Evolutionary conservation across 139 green algal species (phyloP).

Genomic region (Chlorella sp.): DNA sequence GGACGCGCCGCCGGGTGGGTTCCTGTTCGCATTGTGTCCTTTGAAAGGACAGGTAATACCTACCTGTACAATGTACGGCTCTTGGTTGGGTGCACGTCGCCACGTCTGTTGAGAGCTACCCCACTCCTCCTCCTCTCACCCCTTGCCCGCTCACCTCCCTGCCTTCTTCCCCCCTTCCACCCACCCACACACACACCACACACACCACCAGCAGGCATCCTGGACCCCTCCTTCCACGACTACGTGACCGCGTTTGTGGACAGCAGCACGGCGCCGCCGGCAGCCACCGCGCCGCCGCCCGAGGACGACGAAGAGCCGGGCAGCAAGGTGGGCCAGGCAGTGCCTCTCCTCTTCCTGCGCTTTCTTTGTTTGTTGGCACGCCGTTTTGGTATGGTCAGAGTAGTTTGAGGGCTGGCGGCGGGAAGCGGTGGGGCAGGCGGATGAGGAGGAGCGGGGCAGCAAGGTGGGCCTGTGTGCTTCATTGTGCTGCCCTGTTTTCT

Average conservation of each 20-base stretch:
- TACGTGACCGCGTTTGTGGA: conserved; percentile 80
- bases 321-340: conserved; percentile 26
- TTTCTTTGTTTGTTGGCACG: too few relatives aligned
- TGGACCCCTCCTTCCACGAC: conserved; percentile 70
- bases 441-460: not conserved
- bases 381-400: too few relatives aligned
- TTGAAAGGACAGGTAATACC: too few relatives aligned
- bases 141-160: not conserved
- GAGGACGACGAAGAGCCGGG: conserved; percentile 31
- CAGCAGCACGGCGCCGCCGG: conserved; percentile 32
- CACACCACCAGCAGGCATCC: conserved; percentile 34
- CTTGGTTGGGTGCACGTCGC: too few relatives aligned
- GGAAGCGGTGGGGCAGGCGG: too few relatives aligned
- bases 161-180: too few relatives aligned
- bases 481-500: too few relatives aligned
- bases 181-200: too few relatives aligned
- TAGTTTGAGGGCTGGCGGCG: too few relatives aligned
- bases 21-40: too few relatives aligned
- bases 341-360: too few relatives aligned
- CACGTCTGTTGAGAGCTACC: not conserved
- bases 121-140: not conserved
- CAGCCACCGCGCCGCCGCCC: not conserved
- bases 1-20: conserved; percentile 58
- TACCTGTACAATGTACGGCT: too few relatives aligned
- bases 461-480: not conserved